Evolutionary conservation across 345 rosid genomes (phyloP).

Genomic region (Salix exigua): DNA sequence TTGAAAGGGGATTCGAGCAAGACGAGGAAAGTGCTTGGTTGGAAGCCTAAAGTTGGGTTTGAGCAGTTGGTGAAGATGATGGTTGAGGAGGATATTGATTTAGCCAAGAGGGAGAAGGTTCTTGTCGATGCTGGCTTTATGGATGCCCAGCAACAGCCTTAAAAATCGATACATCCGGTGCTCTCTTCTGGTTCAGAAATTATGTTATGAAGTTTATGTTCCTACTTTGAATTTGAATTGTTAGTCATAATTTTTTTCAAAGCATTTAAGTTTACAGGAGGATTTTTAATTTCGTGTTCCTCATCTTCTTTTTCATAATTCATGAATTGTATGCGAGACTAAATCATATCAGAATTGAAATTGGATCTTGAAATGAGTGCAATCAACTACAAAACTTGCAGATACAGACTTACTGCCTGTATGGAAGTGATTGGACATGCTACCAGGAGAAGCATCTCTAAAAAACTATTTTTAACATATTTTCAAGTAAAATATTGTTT

Average conservation of each 20-base stretch:
- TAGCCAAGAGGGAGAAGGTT: slow-evolving; percentile 88
- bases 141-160: slow-evolving; percentile 89
- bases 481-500: too few species aligned
- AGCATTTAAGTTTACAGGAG: not conserved
- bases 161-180: slow-evolving; percentile 8
- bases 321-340: not conserved
- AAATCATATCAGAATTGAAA: not conserved
- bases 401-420: too few species aligned
- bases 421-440: too few species aligned
- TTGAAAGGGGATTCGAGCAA: slow-evolving; percentile 56
- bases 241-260: not conserved
- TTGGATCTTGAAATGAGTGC: not conserved
- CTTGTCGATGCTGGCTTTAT: slow-evolving; percentile 87
- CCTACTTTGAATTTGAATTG: not conserved
- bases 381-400: not conserved
- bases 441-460: too few species aligned
- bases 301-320: not conserved
- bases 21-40: slow-evolving; percentile 52
- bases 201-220: not conserved
- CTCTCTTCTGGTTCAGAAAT: not conserved
- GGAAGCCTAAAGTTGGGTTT: slow-evolving; percentile 82
- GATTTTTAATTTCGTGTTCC: not conserved
- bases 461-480: too few species aligned
- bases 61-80: slow-evolving; percentile 87
- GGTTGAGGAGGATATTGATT: slow-evolving; percentile 77